Conservation (phyloP, 495 filamentous ascomycete genomes). For the Daldinia concentrica region DNA sequence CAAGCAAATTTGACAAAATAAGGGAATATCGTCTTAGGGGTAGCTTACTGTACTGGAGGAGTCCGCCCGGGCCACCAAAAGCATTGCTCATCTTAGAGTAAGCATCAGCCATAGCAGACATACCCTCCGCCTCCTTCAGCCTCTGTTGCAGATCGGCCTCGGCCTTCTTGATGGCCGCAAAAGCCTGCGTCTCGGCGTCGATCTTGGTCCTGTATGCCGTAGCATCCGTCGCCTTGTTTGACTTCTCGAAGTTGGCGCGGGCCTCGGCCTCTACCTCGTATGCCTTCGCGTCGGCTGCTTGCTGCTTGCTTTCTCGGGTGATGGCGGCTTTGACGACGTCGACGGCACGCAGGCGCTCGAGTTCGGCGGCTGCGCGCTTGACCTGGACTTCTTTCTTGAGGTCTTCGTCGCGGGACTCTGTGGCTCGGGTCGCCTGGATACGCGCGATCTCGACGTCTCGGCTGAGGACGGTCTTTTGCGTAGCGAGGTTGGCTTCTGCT, state of each 20-base stretch:
- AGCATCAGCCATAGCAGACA: slow-evolving; percentile 77
- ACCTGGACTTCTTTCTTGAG: slow-evolving; percentile 76
- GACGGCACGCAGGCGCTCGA: slow-evolving; percentile 77
- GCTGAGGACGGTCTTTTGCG: slow-evolving; percentile 73
- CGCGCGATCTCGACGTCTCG: slow-evolving; percentile 75
- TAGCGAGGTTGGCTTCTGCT: slow-evolving; percentile 76
- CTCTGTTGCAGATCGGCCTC: slow-evolving; percentile 68
- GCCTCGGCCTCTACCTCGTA: slow-evolving; percentile 66
- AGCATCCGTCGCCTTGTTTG: slow-evolving; percentile 66
- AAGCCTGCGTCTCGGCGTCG: slow-evolving; percentile 49
- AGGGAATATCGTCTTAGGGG: too few species aligned
- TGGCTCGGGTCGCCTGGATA: slow-evolving; percentile 73
- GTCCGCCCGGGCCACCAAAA: slow-evolving; percentile 76
- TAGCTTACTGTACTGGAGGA: slow-evolving; percentile 69
- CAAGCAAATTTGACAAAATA: neutral
- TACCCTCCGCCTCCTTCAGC: slow-evolving; percentile 77
- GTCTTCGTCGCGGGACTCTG: slow-evolving; percentile 78
- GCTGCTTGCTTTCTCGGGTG: slow-evolving; percentile 72
- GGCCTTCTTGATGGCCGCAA: slow-evolving; percentile 65
- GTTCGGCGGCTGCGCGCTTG: slow-evolving; percentile 78
- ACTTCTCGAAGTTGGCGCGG: slow-evolving; percentile 67
- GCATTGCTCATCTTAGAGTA: slow-evolving; percentile 73
- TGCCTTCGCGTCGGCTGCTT: slow-evolving; percentile 73
- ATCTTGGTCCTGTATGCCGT: slow-evolving; percentile 53
- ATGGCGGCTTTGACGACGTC: slow-evolving; percentile 83